Evolutionary conservation across 2,329 filamentous ascomycete genomes (phyloP).

Genomic region (Thielaviopsis ethacetica): DNA sequence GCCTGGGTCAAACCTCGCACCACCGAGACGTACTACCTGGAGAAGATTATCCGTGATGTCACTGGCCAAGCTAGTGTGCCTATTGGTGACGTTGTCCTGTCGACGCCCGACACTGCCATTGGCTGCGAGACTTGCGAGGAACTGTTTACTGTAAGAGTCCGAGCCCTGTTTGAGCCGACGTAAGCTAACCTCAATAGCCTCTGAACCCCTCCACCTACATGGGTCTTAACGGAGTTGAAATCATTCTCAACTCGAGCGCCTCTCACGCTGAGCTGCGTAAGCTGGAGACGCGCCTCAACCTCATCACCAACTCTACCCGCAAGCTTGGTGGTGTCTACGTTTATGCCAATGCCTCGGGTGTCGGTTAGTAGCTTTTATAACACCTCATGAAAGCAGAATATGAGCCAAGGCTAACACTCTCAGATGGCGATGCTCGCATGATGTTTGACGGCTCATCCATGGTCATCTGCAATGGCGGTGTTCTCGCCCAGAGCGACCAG

Average conservation of each 20-base stretch:
- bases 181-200: constrained; percentile 8
- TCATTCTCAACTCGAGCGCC: constrained; percentile 19
- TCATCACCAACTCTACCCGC: constrained; percentile 50
- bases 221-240: constrained; percentile 45
- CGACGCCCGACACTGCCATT: constrained; percentile 23
- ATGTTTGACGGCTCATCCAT: constrained; percentile 24
- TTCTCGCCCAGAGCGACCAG: constrained; percentile 46
- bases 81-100: constrained; percentile 25
- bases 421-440: constrained; percentile 18
- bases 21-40: constrained; percentile 23
- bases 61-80: constrained; percentile 22
- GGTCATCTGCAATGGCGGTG: constrained; percentile 36
- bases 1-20: constrained; percentile 23
- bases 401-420: constrained; percentile 5
- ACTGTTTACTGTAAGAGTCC: constrained; percentile 15
- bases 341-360: constrained; percentile 21
- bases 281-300: constrained; percentile 42
- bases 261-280: constrained; percentile 41
- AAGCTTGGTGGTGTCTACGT: constrained; percentile 44
- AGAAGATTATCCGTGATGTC: constrained; percentile 17
- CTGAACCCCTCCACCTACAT: constrained; percentile 34
- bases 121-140: constrained; percentile 27
- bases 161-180: neutral
- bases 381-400: neutral
- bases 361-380: constrained; percentile 1